phyloP scores from a whole-genome alignment of 805 yeast genomes.

The Candida silvatica region DNA sequence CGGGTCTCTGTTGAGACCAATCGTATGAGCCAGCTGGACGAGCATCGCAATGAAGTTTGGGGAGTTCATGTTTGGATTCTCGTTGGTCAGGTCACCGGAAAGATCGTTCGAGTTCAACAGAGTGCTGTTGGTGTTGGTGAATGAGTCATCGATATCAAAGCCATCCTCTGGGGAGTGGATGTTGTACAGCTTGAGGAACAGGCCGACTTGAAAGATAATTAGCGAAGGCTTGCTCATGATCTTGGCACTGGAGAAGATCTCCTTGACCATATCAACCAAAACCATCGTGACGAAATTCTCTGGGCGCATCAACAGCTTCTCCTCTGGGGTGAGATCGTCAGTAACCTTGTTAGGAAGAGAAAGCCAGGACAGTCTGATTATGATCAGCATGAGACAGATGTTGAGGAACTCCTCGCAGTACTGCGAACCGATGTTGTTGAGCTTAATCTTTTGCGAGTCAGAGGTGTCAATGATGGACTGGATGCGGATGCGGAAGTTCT shows the following conservation, averaged over 20 bases:
- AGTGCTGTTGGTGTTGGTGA: slow-evolving; percentile 18
- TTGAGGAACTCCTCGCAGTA: slow-evolving; percentile 36
- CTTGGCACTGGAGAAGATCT: slow-evolving; percentile 32
- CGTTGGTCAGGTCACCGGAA: slow-evolving; percentile 26
- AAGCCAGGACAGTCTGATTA: slow-evolving; percentile 47
- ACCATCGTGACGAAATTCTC: slow-evolving; percentile 33
- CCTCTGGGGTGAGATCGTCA: slow-evolving; percentile 23
- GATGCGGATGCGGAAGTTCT: slow-evolving; percentile 34
- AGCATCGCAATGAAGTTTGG: slow-evolving; percentile 27
- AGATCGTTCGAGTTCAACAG: slow-evolving; percentile 23
- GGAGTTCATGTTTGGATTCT: slow-evolving; percentile 27
- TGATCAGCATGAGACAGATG: slow-evolving; percentile 42
- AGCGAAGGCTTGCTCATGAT: slow-evolving; percentile 36
- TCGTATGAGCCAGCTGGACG: slow-evolving; percentile 34
- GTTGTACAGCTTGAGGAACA: slow-evolving; percentile 47
- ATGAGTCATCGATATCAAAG: slow-evolving; percentile 32
- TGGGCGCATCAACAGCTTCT: slow-evolving; percentile 26
- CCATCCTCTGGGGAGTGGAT: slow-evolving; percentile 52
- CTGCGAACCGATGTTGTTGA: slow-evolving; percentile 24
- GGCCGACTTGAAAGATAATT: slow-evolving; percentile 49
- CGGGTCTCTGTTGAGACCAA: slow-evolving; percentile 43
- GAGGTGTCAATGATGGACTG: slow-evolving; percentile 35
- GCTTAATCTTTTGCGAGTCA: slow-evolving; percentile 24
- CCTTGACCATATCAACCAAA: slow-evolving; percentile 36
- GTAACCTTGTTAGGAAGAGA: slow-evolving; percentile 36